Conservation (phyloP, 345 rosid genomes). For the Bruguiera parviflora region DNA sequence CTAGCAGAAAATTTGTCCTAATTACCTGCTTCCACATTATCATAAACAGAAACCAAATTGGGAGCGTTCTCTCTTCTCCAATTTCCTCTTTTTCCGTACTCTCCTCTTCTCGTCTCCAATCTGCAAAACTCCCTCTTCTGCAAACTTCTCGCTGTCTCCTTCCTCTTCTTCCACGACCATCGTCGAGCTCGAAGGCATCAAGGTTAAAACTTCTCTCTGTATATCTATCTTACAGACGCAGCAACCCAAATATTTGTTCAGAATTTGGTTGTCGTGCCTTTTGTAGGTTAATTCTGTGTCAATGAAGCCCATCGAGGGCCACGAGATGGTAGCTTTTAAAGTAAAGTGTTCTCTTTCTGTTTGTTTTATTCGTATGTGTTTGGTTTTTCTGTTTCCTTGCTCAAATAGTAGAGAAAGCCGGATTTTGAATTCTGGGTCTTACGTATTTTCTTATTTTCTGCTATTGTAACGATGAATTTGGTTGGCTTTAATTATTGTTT, state of each 20-base stretch:
- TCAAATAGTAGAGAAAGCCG: not conserved
- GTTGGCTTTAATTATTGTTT: not conserved
- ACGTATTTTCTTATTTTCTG: not conserved
- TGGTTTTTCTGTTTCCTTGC: conserved; percentile 1
- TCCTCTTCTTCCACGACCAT: conserved; percentile 49
- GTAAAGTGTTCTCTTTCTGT: not conserved
- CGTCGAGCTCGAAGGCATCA: conserved; percentile 65
- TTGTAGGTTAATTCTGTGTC: conserved; percentile 55
- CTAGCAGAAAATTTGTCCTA: no score
- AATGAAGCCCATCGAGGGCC: conserved; percentile 73
- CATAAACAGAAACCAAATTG: not conserved
- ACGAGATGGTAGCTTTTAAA: conserved; percentile 51
- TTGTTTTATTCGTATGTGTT: not conserved
- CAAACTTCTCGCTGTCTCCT: conserved; percentile 14
- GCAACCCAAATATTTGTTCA: not conserved
- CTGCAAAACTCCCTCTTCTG: conserved; percentile 27
- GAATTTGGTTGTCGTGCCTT: not conserved
- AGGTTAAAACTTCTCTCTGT: conserved; percentile 30
- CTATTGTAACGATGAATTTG: conserved; percentile 2
- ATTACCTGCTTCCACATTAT: no score
- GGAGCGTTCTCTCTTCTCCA: not conserved
- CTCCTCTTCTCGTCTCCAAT: conserved; percentile 19
- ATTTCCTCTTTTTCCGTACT: conserved; percentile 27
- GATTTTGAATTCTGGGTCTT: conserved; percentile 3
- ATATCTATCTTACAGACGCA: no score